Evolutionary conservation across 768 basidiomycete genomes (phyloP).

Genomic region (Multifurca ochricompacta): DNA sequence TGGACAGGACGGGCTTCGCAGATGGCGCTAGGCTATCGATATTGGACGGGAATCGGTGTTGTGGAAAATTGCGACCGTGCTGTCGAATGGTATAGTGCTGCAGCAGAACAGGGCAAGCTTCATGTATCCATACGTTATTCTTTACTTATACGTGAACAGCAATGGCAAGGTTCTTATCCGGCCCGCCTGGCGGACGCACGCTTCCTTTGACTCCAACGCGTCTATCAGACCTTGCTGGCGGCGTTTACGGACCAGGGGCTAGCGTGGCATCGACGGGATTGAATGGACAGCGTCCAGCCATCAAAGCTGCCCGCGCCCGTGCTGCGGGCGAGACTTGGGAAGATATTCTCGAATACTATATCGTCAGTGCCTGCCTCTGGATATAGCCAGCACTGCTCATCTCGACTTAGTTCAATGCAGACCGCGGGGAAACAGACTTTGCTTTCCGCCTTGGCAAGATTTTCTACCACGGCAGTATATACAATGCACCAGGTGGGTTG

Average conservation of each 20-base stretch:
- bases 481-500: conserved; percentile 68
- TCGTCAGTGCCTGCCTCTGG: conserved; percentile 38
- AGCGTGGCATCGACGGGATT: conserved; percentile 85
- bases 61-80: conserved; percentile 80
- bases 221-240: conserved; percentile 85
- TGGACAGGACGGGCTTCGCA: conserved; percentile 78
- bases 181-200: conserved; percentile 86
- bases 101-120: conserved; percentile 70
- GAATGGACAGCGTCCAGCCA: conserved; percentile 63
- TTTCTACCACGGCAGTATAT: conserved; percentile 93
- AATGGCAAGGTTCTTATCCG: conserved; percentile 71
- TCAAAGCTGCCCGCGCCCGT: conserved; percentile 75
- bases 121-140: not conserved
- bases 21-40: conserved; percentile 89
- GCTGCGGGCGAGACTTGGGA: conserved; percentile 93
- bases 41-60: conserved; percentile 94
- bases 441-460: conserved; percentile 92
- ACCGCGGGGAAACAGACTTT: conserved; percentile 82
- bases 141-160: conserved; percentile 36
- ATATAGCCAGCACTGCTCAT: not conserved
- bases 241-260: conserved; percentile 91
- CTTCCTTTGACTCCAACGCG: conserved; percentile 75
- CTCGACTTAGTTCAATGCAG: conserved; percentile 75
- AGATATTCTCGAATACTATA: conserved; percentile 86
- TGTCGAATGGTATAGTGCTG: conserved; percentile 81